Base-by-base conservation (phyloP, 2,329 filamentous ascomycete genomes). In the Bipolaris oryzae region DNA sequence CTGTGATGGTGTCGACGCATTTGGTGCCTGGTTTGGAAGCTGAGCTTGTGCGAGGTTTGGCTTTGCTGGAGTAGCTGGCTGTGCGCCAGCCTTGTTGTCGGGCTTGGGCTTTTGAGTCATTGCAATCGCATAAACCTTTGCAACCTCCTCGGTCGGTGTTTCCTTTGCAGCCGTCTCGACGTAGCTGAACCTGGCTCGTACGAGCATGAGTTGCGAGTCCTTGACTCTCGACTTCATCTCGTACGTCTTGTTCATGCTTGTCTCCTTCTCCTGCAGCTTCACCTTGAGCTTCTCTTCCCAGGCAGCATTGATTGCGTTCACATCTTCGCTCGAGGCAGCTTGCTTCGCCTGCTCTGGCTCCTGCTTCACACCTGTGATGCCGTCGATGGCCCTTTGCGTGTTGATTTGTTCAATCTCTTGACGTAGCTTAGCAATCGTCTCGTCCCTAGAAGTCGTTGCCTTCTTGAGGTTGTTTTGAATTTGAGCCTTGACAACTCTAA, bases 111-210 rank as follows among this genome's bases (percentile, higher is more conserved):
- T 89, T 10, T 55, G 49, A 16, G 86, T 81, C 76, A 94, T 93
- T 0, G 89, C 92, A 76, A 94, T 92, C 0, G 89, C 92, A 51
- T 90, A 97, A 0, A 97, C 93, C 75, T 97, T 92, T 9, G 81
- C 85, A 3, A 98, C 92, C 0, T 92, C 86, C 72, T 87, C 88
- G 67, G 94, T 83, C 0, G 94, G 94, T 0, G 93, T 97, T 45
- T 96, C 89, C n/a, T 83, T 84, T 0, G 89, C 92, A 11, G 94
- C 93, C 44, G 87, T 90, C 69, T 92, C 85, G 3, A 98, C 90
- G 1, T 95, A 86, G 1, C 85, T 84, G 31, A 96, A 78, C 78
- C 95, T 96, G 4, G 89, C 90, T 48, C 82, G 82, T 0, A 87
- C 85, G 7, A 80, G 78, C 60, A 84, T 85, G 44, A 83, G 78